Percentiles rank a stretch among this genome's conserved stretches.
Evolutionary conservation across 2,329 filamentous ascomycete genomes (phyloP).

Genomic region (Fusarium tanahbumbuense): DNA sequence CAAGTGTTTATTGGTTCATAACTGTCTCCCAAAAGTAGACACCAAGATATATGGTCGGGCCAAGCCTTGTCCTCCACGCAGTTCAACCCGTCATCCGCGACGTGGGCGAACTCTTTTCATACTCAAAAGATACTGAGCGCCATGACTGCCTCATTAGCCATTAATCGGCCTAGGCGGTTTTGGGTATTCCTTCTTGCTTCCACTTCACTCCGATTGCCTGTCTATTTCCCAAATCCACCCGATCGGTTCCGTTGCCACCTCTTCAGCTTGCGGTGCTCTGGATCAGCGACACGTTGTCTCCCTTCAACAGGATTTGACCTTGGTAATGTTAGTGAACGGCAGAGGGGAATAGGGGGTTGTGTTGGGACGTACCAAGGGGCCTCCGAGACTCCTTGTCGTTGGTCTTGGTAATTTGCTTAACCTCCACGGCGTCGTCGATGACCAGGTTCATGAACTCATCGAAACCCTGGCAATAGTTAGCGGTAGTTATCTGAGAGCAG

Average conservation of each 20-base stretch:
- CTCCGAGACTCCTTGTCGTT: slow-evolving; percentile 80
- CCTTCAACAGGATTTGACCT: slow-evolving; percentile 89
- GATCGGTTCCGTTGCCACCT: background rate
- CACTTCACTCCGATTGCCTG: slow-evolving; percentile 3
- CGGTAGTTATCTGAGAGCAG: background rate
- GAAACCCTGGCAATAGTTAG: slow-evolving; percentile 75
- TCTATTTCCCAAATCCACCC: slow-evolving; percentile 12
- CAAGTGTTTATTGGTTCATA: slow-evolving; percentile 28
- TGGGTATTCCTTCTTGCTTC: slow-evolving; percentile 36
- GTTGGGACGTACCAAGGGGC: slow-evolving; percentile 72
- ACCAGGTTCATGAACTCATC: slow-evolving; percentile 99
- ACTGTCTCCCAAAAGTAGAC: slow-evolving; percentile 21
- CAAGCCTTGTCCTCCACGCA: slow-evolving; percentile 19
- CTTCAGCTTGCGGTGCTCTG: slow-evolving; percentile 61
- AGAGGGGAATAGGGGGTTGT: background rate
- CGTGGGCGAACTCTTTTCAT: slow-evolving; percentile 3
- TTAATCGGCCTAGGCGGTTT: slow-evolving; percentile 26
- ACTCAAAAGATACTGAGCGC: slow-evolving; percentile 19
- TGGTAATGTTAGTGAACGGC: slow-evolving; percentile 17
- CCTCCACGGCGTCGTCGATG: slow-evolving; percentile 93
- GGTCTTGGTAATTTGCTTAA: slow-evolving; percentile 84
- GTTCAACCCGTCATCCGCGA: slow-evolving; percentile 13
- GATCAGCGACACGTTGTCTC: slow-evolving; percentile 88
- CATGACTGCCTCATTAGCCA: slow-evolving; percentile 30
- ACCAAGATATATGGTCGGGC: slow-evolving; percentile 19